Evolutionary conservation across 2,329 filamentous ascomycete species (phyloP).

Genomic region (Fusarium torreyae): DNA sequence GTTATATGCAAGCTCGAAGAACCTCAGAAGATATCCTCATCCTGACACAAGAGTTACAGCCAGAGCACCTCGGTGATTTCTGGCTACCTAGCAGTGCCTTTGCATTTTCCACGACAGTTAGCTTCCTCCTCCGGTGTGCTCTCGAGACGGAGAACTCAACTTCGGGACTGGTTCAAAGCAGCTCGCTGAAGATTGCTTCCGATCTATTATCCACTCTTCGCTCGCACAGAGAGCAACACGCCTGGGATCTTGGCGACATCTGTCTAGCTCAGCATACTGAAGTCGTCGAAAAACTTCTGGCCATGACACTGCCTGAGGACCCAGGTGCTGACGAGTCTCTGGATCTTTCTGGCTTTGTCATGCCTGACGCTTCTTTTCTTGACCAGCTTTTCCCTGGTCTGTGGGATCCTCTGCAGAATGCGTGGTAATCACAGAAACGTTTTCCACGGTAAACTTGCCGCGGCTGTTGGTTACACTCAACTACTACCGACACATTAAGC

Average conservation of each 20-base stretch:
- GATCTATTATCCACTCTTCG: conserved; percentile 59
- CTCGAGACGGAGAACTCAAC: conserved; percentile 60
- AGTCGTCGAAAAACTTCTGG: conserved; percentile 61
- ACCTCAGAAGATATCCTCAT: conserved; percentile 66
- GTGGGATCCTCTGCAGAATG: conserved; percentile 57
- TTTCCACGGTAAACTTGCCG: conserved; percentile 17
- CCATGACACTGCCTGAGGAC: conserved; percentile 48
- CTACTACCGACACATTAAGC: no score
- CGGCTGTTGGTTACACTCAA: background rate
- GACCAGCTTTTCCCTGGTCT: conserved; percentile 55
- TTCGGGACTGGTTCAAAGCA: conserved; percentile 54
- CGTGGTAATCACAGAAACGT: conserved; percentile 44
- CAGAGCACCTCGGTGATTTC: conserved; percentile 62
- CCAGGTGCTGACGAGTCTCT: conserved; percentile 28
- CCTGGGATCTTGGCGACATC: conserved; percentile 67
- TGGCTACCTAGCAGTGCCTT: conserved; percentile 66
- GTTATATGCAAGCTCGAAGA: conserved; percentile 60
- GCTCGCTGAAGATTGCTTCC: conserved; percentile 60
- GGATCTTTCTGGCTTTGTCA: conserved; percentile 50
- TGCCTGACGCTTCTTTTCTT: conserved; percentile 54
- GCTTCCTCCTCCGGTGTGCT: conserved; percentile 65
- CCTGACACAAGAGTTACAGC: conserved; percentile 62
- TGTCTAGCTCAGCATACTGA: conserved; percentile 65
- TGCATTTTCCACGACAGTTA: conserved; percentile 64
- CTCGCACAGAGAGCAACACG: conserved; percentile 56